Base-by-base conservation (phyloP, 768 basidiomycete genomes). In the Suillus brevipes region DNA sequence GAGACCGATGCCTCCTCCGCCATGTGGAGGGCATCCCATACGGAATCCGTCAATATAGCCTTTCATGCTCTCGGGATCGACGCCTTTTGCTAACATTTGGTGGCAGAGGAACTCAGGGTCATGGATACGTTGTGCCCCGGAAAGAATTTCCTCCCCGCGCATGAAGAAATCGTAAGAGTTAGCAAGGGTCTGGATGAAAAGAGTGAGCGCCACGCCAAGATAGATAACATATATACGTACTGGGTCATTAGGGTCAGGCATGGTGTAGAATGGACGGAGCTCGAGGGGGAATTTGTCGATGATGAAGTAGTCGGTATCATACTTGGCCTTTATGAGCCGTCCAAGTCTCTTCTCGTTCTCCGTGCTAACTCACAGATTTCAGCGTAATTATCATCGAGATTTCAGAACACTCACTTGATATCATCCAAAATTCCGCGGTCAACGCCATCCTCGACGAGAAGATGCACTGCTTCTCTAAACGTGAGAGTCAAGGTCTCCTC, bases 141-240 rank as follows among this genome's bases (percentile, higher is more conserved):
- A 98, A 47, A 99, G 84, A 73, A 99, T 99, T 78, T 99, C 97
- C 79, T 99, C 95, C 13, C 97, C 97, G 38, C 97, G 88, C 97
- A 99, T 98, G 86, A 99, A 99, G 81, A 99, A 99, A 80, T 99
- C 97, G 78, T 99, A 99, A 28, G 97, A 99, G 79, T 99, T 99
- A 60, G 97, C 98, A 47, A 97, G 82, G 9, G 87, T 88, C 91
- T 96, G 71, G 25, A 37, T 36, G 57, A 56, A 49, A 42, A 23
- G 12, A 61, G 37, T 66, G 25, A 66, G 69, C 25, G 60, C 42
- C 53, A 20, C 36, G 2, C 20, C 38, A 40, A 50, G 67, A 56
- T 52, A 34, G 34, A 43, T 60, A 66, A 20, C 60, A 47, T 42
- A 43, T 55, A 55, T 36, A 79, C 89, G 70, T 70, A 95, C 94